phyloP scores from a whole-genome alignment of 2,329 filamentous ascomycete genomes.

The Hymenoscyphus fructigenus region DNA sequence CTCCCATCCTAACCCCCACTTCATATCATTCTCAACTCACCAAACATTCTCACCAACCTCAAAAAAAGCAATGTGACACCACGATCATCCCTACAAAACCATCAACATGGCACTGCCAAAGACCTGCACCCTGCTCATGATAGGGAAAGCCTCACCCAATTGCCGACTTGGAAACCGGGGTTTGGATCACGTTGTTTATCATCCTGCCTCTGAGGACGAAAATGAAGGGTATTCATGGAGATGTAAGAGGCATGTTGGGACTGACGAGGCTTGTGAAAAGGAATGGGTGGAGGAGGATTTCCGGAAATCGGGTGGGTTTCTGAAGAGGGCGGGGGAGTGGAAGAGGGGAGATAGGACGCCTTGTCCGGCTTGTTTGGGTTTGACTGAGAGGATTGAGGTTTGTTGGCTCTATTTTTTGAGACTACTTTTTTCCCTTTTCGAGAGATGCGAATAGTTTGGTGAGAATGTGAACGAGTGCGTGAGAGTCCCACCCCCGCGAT shows the following conservation, averaged over 20 bases:
- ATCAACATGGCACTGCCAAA: not conserved
- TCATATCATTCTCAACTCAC: not conserved
- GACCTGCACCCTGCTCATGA: not conserved
- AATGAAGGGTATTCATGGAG: not conserved
- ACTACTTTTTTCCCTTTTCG: not conserved
- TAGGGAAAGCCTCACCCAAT: conserved; percentile 1
- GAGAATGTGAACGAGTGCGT: not conserved
- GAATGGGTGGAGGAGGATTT: conserved; percentile 2
- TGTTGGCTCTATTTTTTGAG: not conserved
- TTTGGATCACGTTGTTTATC: not conserved
- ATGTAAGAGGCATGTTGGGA: not conserved
- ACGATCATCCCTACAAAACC: not conserved
- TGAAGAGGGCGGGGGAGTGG: not conserved
- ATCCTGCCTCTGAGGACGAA: not conserved
- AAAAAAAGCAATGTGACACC: not conserved
- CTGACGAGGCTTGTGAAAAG: not conserved
- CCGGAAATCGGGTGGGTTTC: not conserved
- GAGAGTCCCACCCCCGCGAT: too few species aligned
- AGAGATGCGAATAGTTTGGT: not conserved
- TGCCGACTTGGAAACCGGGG: not conserved
- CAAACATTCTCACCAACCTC: not conserved
- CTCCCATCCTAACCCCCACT: not conserved
- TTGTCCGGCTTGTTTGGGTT: conserved; percentile 1
- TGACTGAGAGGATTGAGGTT: not conserved
- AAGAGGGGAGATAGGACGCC: not conserved